These are phyloP conservation scores for Verticillium nubilum DNA, from an alignment of 2,329 filamentous ascomycete genomes.

Conservation along the genomic window DNA sequence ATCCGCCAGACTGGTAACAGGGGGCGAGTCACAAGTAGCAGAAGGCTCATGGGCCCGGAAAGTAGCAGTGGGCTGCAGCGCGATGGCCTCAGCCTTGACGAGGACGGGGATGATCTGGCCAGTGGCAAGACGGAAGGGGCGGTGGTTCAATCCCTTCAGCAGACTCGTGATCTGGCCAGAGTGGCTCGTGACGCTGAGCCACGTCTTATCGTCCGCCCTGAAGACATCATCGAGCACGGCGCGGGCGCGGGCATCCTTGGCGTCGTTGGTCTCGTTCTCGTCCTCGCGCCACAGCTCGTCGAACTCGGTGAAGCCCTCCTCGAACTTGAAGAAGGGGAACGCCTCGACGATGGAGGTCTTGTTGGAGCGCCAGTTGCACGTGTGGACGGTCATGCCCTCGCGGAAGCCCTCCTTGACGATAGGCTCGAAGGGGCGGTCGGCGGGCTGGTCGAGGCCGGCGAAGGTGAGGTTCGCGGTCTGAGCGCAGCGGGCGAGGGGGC, in stretches of 20 bases:
- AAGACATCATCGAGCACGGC: slow-evolving; percentile 53
- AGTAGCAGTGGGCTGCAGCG: slow-evolving; percentile 22
- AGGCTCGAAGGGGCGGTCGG: slow-evolving; percentile 46
- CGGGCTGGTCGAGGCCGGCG: slow-evolving; percentile 43
- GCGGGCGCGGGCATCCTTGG: slow-evolving; percentile 45
- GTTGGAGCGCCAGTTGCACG: slow-evolving; percentile 58
- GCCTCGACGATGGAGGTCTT: slow-evolving; percentile 45
- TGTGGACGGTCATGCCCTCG: slow-evolving; percentile 63
- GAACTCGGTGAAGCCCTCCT: slow-evolving; percentile 54
- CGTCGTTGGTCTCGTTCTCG: slow-evolving; percentile 34
- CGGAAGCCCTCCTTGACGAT: slow-evolving; percentile 59
- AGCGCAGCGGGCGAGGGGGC: slow-evolving; percentile 58
- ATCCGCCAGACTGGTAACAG: slow-evolving; percentile 34
- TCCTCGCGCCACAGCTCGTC: slow-evolving; percentile 39
- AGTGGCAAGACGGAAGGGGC: slow-evolving; percentile 56
- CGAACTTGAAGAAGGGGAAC: slow-evolving; percentile 51
- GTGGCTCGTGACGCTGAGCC: slow-evolving; percentile 56
- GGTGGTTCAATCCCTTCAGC: slow-evolving; percentile 53
- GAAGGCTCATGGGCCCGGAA: slow-evolving; percentile 30
- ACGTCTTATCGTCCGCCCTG: slow-evolving; percentile 42
- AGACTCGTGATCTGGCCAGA: slow-evolving; percentile 50
- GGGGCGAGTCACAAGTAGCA: slow-evolving; percentile 37
- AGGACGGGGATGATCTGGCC: slow-evolving; percentile 64
- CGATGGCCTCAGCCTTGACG: slow-evolving; percentile 49
- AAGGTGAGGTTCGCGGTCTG: slow-evolving; percentile 61